These are phyloP conservation scores for Ramaria sp. DNA, from an alignment of 768 basidiomycete genomes.

Conservation along the genomic window DNA sequence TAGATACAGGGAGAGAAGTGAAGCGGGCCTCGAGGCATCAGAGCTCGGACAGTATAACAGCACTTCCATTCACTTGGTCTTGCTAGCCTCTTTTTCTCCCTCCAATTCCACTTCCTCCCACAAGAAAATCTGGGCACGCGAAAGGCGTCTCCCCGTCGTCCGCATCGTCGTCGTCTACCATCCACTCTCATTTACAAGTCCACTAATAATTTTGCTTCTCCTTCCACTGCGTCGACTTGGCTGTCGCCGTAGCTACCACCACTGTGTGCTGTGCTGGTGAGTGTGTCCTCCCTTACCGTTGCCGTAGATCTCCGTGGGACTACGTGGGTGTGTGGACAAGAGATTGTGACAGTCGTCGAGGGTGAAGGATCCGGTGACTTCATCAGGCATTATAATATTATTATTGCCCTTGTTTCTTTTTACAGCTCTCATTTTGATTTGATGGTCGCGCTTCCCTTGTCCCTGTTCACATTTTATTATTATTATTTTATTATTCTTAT, in stretches of 20 bases:
- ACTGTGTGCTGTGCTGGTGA: neutral
- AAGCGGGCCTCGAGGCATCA: constrained; percentile 12
- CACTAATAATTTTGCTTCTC: neutral
- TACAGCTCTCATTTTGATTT: constrained; percentile 5
- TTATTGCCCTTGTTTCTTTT: constrained; percentile 8
- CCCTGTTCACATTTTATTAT: constrained; percentile 8
- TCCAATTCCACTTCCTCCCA: neutral
- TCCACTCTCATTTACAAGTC: constrained; percentile 1
- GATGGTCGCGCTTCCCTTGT: constrained; percentile 9
- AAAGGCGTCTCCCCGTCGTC: neutral
- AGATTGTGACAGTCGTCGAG: constrained; percentile 11
- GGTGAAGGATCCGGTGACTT: constrained; percentile 8
- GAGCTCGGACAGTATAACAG: neutral
- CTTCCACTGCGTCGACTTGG: neutral
- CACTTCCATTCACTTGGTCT: neutral
- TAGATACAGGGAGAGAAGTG: neutral
- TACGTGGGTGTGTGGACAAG: neutral
- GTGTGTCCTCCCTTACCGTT: neutral
- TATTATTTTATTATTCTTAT: constrained; percentile 3
- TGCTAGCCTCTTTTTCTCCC: neutral
- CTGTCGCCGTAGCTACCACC: neutral
- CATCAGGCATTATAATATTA: neutral
- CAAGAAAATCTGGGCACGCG: neutral
- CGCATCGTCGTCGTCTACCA: neutral
- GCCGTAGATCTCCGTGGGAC: neutral